phyloP scores from a whole-genome alignment of 1,284 basidiomycete species.

The Filobasidium uniguttulatum region DNA sequence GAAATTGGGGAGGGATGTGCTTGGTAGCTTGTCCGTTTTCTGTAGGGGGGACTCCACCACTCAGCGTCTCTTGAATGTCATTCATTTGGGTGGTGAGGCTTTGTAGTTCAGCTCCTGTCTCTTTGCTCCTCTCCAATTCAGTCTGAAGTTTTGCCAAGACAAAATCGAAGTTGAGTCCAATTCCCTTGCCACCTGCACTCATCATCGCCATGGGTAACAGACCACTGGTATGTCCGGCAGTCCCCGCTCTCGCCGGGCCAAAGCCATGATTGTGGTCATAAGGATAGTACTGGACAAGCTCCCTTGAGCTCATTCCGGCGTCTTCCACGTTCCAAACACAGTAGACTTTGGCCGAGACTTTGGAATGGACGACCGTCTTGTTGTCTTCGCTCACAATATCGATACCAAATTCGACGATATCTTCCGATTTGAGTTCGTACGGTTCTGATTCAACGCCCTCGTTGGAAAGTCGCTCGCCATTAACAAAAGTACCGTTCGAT shows the following conservation, averaged over 20 bases:
- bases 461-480: conserved; percentile 75
- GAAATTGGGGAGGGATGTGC: conserved; percentile 32
- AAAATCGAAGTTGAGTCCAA: conserved; percentile 40
- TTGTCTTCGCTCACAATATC: conserved; percentile 98
- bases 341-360: conserved; percentile 86
- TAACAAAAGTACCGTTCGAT: conserved; percentile 97
- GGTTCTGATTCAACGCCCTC: conserved; percentile 89
- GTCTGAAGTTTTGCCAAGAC: conserved; percentile 48
- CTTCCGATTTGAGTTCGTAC: conserved; percentile 85
- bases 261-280: conserved; percentile 21
- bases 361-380: conserved; percentile 95
- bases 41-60: conserved; percentile 53
- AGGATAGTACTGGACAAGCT: conserved; percentile 29
- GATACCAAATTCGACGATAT: conserved; percentile 94
- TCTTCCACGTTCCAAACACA: conserved; percentile 81
- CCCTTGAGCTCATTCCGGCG: conserved; percentile 37
- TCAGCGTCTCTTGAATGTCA: conserved; percentile 84
- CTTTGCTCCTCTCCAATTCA: conserved; percentile 84
- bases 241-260: conserved; percentile 8
- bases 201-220: conserved; percentile 19
- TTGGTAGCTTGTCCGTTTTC: conserved; percentile 35
- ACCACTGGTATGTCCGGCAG: neutral
- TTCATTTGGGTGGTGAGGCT: conserved; percentile 67
- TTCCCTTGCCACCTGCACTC: conserved; percentile 33
- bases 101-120: conserved; percentile 80